Percentiles rank a stretch among this genome's conserved stretches.
phyloP scores from a whole-genome alignment of 148 eudicot species.

The Spergularia marina region DNA sequence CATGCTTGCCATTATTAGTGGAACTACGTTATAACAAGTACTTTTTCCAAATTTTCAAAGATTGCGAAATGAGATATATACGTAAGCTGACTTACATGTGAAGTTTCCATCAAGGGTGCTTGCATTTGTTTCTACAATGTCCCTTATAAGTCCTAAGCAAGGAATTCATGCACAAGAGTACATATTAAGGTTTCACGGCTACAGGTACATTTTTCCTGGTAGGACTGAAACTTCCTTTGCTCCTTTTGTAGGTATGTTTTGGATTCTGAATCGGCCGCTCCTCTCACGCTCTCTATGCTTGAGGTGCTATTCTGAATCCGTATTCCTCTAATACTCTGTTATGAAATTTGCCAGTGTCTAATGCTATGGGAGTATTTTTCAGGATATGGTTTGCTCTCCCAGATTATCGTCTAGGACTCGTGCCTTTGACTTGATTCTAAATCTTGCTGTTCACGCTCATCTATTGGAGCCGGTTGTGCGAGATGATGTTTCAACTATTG shows the following conservation, averaged over 20 bases:
- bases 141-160: not conserved
- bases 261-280: constrained; percentile 89
- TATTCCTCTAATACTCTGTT: not conserved
- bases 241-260: constrained; percentile 67
- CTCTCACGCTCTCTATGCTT: constrained; percentile 84
- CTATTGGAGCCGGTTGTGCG: constrained; percentile 77
- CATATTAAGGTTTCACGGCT: not conserved
- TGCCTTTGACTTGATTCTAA: constrained; percentile 88
- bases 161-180: not conserved
- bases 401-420: constrained; percentile 66
- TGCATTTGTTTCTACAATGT: not conserved
- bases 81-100: not conserved
- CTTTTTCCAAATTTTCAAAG: not conserved
- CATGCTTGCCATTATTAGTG: too few relatives aligned
- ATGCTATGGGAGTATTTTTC: constrained; percentile 10
- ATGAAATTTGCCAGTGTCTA: constrained; percentile 5
- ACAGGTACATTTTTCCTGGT: not conserved
- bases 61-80: not conserved
- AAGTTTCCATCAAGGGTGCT: not conserved
- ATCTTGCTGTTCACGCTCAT: constrained; percentile 98
- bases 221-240: not conserved
- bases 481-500: constrained; percentile 68
- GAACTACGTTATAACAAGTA: too few relatives aligned
- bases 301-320: constrained; percentile 52
- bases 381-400: constrained; percentile 54